phyloP scores from a whole-genome alignment of 208 protist species.

The Acanthamoeba royreba region DNA sequence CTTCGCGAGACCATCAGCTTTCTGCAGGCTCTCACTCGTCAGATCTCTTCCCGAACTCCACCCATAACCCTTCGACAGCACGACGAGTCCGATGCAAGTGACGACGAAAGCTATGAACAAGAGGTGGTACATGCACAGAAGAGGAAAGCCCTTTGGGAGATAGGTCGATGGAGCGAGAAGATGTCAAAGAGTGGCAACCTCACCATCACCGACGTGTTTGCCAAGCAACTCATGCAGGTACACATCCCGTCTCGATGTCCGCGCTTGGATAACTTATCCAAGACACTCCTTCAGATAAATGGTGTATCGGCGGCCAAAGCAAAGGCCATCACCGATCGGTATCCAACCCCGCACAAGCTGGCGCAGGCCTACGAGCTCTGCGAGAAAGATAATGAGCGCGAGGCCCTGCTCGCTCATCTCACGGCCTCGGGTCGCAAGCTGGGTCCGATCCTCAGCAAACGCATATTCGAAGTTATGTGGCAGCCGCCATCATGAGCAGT shows the following conservation, averaged over 20 bases:
- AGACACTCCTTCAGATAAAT: neutral
- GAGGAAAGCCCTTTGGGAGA: neutral
- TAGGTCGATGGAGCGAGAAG: slow-evolving; percentile 17
- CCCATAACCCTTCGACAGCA: neutral
- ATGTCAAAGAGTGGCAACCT: slow-evolving; percentile 8
- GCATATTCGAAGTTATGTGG: neutral
- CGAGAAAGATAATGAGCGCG: neutral
- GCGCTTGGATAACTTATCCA: too few species aligned
- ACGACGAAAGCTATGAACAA: neutral
- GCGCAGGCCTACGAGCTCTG: neutral
- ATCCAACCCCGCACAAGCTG: neutral
- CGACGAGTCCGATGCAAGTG: neutral
- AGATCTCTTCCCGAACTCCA: neutral
- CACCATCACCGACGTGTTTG: neutral
- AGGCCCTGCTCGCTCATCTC: neutral
- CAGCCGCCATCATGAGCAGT: too few species aligned
- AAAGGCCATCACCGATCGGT: neutral
- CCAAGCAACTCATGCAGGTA: neutral
- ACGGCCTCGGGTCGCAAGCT: neutral
- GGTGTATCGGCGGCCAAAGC: neutral
- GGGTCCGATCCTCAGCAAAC: neutral
- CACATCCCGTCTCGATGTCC: too few species aligned
- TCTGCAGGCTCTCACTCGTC: neutral
- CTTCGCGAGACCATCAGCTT: neutral
- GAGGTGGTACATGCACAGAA: neutral